A percentile compares a stretch with the other conserved stretches of the same genome.
phyloP scores from a whole-genome alignment of 768 basidiomycete species.

The Pulveroboletus sp. region DNA sequence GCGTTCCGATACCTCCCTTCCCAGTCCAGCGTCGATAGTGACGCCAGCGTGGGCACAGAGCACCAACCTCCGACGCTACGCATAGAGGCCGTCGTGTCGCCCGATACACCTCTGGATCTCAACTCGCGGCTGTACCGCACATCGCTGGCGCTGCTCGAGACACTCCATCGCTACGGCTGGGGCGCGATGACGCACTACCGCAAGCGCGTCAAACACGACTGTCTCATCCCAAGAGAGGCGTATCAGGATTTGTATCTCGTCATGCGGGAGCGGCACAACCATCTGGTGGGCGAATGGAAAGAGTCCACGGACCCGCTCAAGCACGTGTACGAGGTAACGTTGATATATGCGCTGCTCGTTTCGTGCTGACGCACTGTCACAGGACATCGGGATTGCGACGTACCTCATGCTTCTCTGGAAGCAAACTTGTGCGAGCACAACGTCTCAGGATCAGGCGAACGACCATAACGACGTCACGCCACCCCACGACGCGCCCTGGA shows the following conservation, averaged over 20 bases:
- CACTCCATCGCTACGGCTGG: constrained; percentile 85
- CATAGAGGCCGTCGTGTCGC: constrained; percentile 35
- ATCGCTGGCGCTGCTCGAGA: constrained; percentile 73
- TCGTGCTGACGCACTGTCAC: not conserved
- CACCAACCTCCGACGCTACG: constrained; percentile 23
- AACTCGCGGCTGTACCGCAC: constrained; percentile 76
- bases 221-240: constrained; percentile 63
- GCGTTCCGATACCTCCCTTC: constrained; percentile 68
- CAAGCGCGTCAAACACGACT: constrained; percentile 84
- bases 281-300: constrained; percentile 69
- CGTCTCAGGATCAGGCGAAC: not conserved
- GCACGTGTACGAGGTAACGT: constrained; percentile 80
- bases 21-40: no score
- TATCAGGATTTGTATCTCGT: constrained; percentile 91
- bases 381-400: constrained; percentile 95
- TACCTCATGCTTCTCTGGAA: constrained; percentile 93
- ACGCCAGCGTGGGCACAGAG: no score
- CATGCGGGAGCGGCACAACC: constrained; percentile 82
- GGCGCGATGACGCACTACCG: constrained; percentile 77
- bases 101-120: constrained; percentile 42
- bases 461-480: no score
- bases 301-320: constrained; percentile 84
- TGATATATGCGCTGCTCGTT: not conserved
- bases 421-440: constrained; percentile 44
- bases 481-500: constrained; percentile 47